Conservation (phyloP, 768 basidiomycete genomes). For the Kwoniella newhampshirensis region DNA sequence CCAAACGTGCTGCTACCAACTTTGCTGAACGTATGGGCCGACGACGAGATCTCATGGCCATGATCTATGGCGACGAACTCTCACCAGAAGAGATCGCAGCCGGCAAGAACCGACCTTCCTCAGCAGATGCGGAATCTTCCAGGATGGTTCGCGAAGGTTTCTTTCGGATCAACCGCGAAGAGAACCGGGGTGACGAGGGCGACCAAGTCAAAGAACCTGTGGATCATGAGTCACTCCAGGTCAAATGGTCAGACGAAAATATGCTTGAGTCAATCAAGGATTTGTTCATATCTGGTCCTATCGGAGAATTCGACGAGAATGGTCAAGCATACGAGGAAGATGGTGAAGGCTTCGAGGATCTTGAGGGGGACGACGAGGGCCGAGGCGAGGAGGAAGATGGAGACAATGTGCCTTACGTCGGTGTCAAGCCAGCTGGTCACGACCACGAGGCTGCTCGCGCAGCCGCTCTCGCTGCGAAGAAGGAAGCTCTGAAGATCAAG, state of each 20-base stretch:
- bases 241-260: conserved; percentile 79
- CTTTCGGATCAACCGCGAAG: conserved; percentile 59
- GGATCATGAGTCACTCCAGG: conserved; percentile 58
- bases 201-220: conserved; percentile 70
- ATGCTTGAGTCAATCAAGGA: conserved; percentile 80
- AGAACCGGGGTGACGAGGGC: conserved; percentile 42
- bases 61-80: conserved; percentile 73
- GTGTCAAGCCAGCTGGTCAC: conserved; percentile 50
- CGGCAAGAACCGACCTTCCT: conserved; percentile 53
- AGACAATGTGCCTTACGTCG: conserved; percentile 54
- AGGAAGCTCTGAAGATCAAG: conserved; percentile 85
- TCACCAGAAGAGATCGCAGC: conserved; percentile 68
- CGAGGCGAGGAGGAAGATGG: conserved; percentile 56
- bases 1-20: conserved; percentile 58
- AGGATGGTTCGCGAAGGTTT: conserved; percentile 61
- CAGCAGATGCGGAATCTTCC: conserved; percentile 42
- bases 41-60: conserved; percentile 74
- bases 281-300: conserved; percentile 81
- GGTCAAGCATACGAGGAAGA: conserved; percentile 53
- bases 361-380: conserved; percentile 49
- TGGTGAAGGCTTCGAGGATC: conserved; percentile 52
- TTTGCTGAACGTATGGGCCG: conserved; percentile 57
- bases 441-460: conserved; percentile 48
- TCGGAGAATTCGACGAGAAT: conserved; percentile 41
- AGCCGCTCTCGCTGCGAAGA: conserved; percentile 71